Base-by-base conservation (phyloP, 2,329 filamentous ascomycete species). In the Rhinocladiella similis region DNA sequence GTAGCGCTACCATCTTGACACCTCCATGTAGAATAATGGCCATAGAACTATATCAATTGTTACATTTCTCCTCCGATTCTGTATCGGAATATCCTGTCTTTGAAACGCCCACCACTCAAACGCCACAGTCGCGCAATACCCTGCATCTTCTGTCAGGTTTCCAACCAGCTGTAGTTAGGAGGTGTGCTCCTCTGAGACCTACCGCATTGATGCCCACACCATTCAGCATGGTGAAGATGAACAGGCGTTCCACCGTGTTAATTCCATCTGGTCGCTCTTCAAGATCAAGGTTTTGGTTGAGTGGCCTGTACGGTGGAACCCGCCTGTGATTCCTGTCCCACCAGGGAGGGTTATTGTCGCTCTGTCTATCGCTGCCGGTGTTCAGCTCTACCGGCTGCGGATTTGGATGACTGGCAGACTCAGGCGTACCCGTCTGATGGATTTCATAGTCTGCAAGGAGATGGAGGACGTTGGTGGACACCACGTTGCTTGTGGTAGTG, bases 261-360 rank as follows among this genome's bases (percentile, higher is more conserved):
- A 22, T 19, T 12, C 49, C 49, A 12, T 16, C 45, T 12, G 54
- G 54, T 19, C 54, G 18, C 41, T 49, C 14, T 5, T 14, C 13
- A 4, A 49, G 14, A 5, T 19, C 14, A 5, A 41, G 49, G 14
- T 45, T 47, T 12, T 33, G 29, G 35, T 56, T 38, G 22, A 53
- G 10, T 16, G 80, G 78, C 12, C 80, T 69, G 59, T 80, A 76
- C 0, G 70, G 62, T 1, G 80, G 80, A 1, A 83, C 69, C 35
- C 79, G 72, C 46, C 76, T 72, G 60, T 79, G 73, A 47, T 78
- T 67, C 1, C 69, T 71, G 3, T 78, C 76, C 81, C 80, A 83
- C 56, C 73, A 16, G 54, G 63, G 33, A 60, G 35, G 42, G 39
- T 43, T 19, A 43, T n/a, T 5, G 18, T 18, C n/a, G 41, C 5